Percentiles rank a stretch among this genome's conserved stretches.
Conservation (phyloP, 768 basidiomycete genomes). For the Rickenella mellea region DNA sequence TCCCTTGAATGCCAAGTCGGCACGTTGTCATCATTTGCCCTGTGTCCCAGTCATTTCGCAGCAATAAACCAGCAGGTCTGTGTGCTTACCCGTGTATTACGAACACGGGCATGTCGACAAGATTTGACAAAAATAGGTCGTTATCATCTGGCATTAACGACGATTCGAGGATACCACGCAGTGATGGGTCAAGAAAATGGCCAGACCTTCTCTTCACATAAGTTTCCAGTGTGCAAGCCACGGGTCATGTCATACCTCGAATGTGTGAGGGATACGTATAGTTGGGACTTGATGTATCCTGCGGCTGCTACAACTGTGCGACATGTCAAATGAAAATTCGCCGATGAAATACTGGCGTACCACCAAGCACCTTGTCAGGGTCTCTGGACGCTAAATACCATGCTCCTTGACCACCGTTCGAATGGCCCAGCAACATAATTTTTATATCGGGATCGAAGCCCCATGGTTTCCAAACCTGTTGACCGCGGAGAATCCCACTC, state of each 20-base stretch:
- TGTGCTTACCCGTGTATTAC: constrained; percentile 67
- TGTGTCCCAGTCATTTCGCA: constrained; percentile 16
- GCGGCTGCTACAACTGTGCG: constrained; percentile 62
- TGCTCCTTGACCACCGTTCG: constrained; percentile 87
- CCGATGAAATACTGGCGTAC: constrained; percentile 24
- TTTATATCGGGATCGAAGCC: constrained; percentile 26
- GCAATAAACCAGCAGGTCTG: constrained; percentile 1
- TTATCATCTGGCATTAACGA: constrained; percentile 81
- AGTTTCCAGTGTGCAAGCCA: background rate
- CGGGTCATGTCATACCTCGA: constrained; percentile 33
- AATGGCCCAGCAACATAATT: constrained; percentile 77
- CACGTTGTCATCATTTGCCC: constrained; percentile 78
- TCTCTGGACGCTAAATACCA: constrained; percentile 73
- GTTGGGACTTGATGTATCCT: constrained; percentile 79
- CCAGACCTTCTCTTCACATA: constrained; percentile 25
- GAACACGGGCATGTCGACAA: constrained; percentile 57
- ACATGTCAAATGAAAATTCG: background rate
- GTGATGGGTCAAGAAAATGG: constrained; percentile 69
- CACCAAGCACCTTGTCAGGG: constrained; percentile 65
- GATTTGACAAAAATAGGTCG: constrained; percentile 75
- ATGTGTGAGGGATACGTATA: constrained; percentile 67
- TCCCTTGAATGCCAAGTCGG: constrained; percentile 80
- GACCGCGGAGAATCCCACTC: constrained; percentile 28
- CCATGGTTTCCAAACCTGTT: constrained; percentile 31
- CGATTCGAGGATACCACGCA: constrained; percentile 63